These are phyloP conservation scores for Spathaspora sp. DNA, from an alignment of 805 yeast species.

Conservation along the genomic window DNA sequence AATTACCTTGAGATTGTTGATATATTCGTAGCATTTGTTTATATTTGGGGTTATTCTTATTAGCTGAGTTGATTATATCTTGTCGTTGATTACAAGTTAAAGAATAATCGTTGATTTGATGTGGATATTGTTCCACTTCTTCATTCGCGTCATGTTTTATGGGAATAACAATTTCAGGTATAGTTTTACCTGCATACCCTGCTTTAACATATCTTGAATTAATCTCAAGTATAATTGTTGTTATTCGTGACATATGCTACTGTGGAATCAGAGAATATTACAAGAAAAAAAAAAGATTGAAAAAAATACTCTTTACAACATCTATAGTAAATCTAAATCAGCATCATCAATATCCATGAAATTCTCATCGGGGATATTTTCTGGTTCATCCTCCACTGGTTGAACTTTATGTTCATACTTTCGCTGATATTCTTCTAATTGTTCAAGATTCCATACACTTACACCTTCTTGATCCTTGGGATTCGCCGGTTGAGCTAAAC, in stretches of 20 bases:
- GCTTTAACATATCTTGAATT: constrained; percentile 14
- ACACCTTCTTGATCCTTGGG: constrained; percentile 91
- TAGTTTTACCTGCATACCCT: constrained; percentile 24
- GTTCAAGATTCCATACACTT: constrained; percentile 84
- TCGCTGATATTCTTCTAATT: constrained; percentile 55
- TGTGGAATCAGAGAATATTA: neutral
- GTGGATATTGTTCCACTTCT: constrained; percentile 11
- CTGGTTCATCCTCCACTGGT: constrained; percentile 15
- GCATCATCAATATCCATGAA: constrained; percentile 47
- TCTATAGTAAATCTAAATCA: constrained; percentile 32
- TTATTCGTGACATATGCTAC: neutral
- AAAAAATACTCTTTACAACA: neutral
- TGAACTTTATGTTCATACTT: constrained; percentile 37
- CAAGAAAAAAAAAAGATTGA: neutral
- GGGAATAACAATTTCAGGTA: constrained; percentile 12
- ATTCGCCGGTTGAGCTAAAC: constrained; percentile 91
- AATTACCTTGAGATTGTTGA: constrained; percentile 1
- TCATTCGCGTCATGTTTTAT: neutral
- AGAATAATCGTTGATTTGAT: constrained; percentile 9
- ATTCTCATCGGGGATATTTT: constrained; percentile 28
- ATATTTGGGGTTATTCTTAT: constrained; percentile 2
- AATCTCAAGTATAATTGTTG: constrained; percentile 14
- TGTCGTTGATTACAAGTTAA: constrained; percentile 14
- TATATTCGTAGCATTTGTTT: neutral
- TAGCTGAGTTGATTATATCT: neutral